Conservation (phyloP, 1,284 basidiomycete species). For the Xanthoconium separans region DNA sequence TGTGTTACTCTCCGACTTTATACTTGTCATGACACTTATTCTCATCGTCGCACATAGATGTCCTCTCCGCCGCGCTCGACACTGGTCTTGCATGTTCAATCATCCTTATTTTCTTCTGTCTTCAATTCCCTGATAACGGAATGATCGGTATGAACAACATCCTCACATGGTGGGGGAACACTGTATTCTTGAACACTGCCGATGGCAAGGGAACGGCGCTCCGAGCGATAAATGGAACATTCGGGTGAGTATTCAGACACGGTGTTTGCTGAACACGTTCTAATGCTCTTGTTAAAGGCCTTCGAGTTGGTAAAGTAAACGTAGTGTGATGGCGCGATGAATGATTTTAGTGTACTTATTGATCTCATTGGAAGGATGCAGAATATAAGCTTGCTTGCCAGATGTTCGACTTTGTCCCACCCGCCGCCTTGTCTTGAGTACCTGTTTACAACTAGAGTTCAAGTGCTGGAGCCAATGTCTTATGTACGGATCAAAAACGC, state of each 20-base stretch:
- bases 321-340: neutral
- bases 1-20: neutral
- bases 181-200: slow-evolving; percentile 42
- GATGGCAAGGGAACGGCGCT: slow-evolving; percentile 35
- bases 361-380: neutral
- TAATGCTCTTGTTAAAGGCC: slow-evolving; percentile 10
- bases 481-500: too few relatives aligned
- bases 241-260: slow-evolving; percentile 19
- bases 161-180: slow-evolving; percentile 55
- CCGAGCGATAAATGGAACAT: slow-evolving; percentile 22
- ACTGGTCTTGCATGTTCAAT: slow-evolving; percentile 45
- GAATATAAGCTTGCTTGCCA: neutral
- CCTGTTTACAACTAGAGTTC: too few relatives aligned
- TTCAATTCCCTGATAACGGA: slow-evolving; percentile 46
- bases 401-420: neutral
- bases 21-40: neutral
- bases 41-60: slow-evolving; percentile 28
- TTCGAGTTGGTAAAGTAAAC: slow-evolving; percentile 14
- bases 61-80: slow-evolving; percentile 53
- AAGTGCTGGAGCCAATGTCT: too few relatives aligned
- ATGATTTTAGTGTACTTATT: slow-evolving; percentile 1
- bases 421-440: neutral
- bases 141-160: slow-evolving; percentile 43
- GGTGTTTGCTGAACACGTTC: neutral
- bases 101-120: slow-evolving; percentile 47